phyloP scores from a whole-genome alignment of 1,284 basidiomycete genomes.

The Neolentinus lepideus region DNA sequence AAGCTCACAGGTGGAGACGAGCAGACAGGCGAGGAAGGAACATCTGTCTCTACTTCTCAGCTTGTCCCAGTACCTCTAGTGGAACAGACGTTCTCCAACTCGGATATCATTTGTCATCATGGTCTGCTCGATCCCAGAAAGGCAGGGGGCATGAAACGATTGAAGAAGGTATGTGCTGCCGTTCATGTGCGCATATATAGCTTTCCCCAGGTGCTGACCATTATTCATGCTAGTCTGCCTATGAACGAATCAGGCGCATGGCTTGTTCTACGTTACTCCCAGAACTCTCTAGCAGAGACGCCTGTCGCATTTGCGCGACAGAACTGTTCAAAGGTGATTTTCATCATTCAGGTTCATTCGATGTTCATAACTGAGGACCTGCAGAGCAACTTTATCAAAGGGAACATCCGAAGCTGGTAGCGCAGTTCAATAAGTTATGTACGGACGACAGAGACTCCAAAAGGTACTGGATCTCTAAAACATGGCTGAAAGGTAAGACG shows the following conservation, averaged over 20 bases:
- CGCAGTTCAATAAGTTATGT: slow-evolving; percentile 46
- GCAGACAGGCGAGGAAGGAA: too few relatives aligned
- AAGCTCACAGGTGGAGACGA: too few relatives aligned
- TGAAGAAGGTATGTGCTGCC: slow-evolving; percentile 33
- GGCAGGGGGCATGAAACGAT: slow-evolving; percentile 56
- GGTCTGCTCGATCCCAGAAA: slow-evolving; percentile 48
- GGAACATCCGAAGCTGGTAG: slow-evolving; percentile 53
- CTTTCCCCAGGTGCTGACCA: slow-evolving; percentile 2
- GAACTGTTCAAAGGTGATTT: slow-evolving; percentile 52
- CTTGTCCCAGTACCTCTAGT: slow-evolving; percentile 5
- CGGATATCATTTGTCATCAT: slow-evolving; percentile 54
- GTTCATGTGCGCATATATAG: slow-evolving; percentile 10
- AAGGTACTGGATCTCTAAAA: slow-evolving; percentile 71
- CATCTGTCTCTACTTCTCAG: not conserved
- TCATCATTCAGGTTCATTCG: not conserved
- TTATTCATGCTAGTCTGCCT: slow-evolving; percentile 33
- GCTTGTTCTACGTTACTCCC: slow-evolving; percentile 44
- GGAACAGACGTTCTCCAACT: slow-evolving; percentile 6
- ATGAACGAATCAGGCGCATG: slow-evolving; percentile 34
- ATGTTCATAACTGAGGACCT: slow-evolving; percentile 7
- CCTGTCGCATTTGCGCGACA: slow-evolving; percentile 58
- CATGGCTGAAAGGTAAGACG: slow-evolving; percentile 63
- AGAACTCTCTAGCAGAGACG: slow-evolving; percentile 35
- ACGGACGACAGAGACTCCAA: slow-evolving; percentile 31
- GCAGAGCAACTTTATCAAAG: slow-evolving; percentile 61